Evolutionary conservation across 176 grass and related monocot genomes (phyloP).

Genomic region (Oryza meyeriana): DNA sequence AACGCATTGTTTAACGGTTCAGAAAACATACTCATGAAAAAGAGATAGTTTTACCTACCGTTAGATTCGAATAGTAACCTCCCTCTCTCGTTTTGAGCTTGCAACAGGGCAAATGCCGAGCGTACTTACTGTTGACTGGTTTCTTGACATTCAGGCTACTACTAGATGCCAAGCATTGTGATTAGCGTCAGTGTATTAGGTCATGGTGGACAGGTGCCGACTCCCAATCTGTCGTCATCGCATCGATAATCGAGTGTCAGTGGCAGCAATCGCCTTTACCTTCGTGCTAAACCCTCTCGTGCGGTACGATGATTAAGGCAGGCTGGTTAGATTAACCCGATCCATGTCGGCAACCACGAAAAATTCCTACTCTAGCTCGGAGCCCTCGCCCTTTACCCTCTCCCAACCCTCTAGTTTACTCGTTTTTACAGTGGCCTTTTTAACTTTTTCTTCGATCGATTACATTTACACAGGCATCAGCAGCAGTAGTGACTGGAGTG

Average conservation of each 20-base stretch:
- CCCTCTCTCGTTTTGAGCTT: not conserved
- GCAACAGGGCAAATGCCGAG: not conserved
- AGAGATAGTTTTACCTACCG: too few relatives aligned
- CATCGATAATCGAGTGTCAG: not conserved
- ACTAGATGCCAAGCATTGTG: not conserved
- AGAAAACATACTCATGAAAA: too few relatives aligned
- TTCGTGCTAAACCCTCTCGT: conserved; percentile 24
- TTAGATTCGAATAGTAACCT: too few relatives aligned
- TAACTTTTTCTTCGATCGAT: conserved; percentile 9
- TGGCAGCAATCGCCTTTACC: not conserved
- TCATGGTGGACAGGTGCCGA: conserved; percentile 22
- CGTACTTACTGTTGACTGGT: not conserved
- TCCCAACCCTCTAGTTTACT: not conserved
- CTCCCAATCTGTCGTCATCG: conserved; percentile 32
- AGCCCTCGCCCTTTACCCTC: not conserved
- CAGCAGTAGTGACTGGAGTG: not conserved
- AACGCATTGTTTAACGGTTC: too few relatives aligned
- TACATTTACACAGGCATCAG: not conserved
- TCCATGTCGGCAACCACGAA: conserved; percentile 20
- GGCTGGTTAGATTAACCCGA: not conserved
- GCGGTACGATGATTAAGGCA: conserved; percentile 34
- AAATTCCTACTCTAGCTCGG: conserved; percentile 26
- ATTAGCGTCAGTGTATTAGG: not conserved
- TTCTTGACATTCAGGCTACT: not conserved
- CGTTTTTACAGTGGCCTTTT: not conserved